Base-by-base conservation (phyloP, 2,329 filamentous ascomycete genomes). In the Neofusicoccum kwambonambiense region DNA sequence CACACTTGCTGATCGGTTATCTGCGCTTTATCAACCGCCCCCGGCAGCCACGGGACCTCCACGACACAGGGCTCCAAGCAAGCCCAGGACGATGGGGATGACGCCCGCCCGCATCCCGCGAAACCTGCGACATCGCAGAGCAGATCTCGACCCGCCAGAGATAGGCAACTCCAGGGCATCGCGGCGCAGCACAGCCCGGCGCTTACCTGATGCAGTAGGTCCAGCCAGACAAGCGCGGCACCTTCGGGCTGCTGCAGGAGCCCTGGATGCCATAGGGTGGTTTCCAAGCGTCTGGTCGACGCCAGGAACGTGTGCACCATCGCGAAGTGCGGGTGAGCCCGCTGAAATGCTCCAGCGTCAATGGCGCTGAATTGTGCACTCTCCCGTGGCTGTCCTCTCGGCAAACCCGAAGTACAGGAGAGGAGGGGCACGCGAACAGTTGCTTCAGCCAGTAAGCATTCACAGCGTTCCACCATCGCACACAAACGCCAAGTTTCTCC, bases 11-110 rank as follows among this genome's bases (percentile, higher is more conserved):
- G 52, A 47, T 60, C 56, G 27, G 56, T 22, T 58, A 58, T 58
- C 54, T 58, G 54, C 54, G 6, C 56, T 60, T 60, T 60, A 60
- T 60, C 56, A 47, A 47, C 56, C 56, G 42, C 42, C 51, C 13
- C 15, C 54, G 39, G 54, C 39, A 34, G 6, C n/a, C 41, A 45
- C 51, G 51, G 51, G 37, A 56, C 51, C 22, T 8, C 35, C 27
- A 31, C 27, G 27, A 31, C 27, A 12, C 37, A 57, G 7, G 41
- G 41, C n/a, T 6, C 2, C 9, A 13, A 47, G 19, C 19, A 19
- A 27, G 7, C 39, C 27, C 27, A 44, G 37, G 37, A 44, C 19
- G 19, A 7, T 4, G 11, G 1, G 17, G 31, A 34, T n/a, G 22
- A 8, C 31, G n/a, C 17, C 17, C 7, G 34, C 9, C 50, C 47